Conservation (phyloP, 2,329 filamentous ascomycete species). For the Eutypella sp. region DNA sequence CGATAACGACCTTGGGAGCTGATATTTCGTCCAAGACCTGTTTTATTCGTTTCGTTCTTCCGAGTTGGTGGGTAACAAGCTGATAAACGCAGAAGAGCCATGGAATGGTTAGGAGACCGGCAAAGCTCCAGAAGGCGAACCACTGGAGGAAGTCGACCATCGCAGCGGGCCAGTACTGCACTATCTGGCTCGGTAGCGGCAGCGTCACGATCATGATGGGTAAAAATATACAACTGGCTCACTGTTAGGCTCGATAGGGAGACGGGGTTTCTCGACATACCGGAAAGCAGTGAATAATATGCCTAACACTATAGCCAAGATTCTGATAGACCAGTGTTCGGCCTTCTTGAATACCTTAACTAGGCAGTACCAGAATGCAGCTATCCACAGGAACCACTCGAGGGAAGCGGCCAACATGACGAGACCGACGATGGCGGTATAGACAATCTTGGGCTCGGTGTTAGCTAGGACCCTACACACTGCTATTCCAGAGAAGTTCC, state of each 20-base stretch:
- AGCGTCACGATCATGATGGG: constrained; percentile 93
- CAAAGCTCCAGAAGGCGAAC: constrained; percentile 95
- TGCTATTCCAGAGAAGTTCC: background rate
- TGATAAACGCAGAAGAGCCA: constrained; percentile 94
- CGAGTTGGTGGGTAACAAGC: constrained; percentile 80
- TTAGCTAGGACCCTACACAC: constrained; percentile 11
- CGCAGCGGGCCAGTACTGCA: constrained; percentile 62
- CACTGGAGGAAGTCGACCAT: constrained; percentile 77
- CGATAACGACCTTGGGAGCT: constrained; percentile 89
- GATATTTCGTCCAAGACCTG: constrained; percentile 76
- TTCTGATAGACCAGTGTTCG: constrained; percentile 76
- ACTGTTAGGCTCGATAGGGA: constrained; percentile 10
- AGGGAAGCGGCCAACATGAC: constrained; percentile 81
- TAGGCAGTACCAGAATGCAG: constrained; percentile 90
- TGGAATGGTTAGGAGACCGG: constrained; percentile 76
- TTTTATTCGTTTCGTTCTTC: constrained; percentile 76
- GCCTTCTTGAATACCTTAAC: constrained; percentile 85
- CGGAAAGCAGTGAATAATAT: constrained; percentile 69
- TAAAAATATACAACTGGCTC: constrained; percentile 69
- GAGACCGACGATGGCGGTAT: constrained; percentile 72
- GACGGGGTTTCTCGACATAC: constrained; percentile 39
- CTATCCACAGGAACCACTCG: constrained; percentile 92
- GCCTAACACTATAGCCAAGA: constrained; percentile 73
- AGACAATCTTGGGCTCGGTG: constrained; percentile 62
- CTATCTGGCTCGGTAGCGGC: constrained; percentile 70